Conservation (phyloP, 345 rosid genomes). For the Citrus reticulata region DNA sequence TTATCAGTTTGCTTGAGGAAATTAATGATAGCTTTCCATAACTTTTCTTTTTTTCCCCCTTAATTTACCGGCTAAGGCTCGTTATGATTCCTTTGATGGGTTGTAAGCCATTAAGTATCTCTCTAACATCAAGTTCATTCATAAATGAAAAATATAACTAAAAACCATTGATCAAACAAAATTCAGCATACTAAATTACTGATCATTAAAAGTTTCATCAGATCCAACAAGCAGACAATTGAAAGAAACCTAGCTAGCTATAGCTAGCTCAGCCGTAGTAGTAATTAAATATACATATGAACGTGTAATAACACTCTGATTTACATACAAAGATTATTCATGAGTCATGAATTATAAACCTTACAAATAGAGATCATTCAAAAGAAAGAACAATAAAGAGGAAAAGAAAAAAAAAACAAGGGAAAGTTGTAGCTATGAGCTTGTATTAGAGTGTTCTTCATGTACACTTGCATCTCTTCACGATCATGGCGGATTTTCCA, state of each 20-base stretch:
- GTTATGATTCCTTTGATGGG: no score
- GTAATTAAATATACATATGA: not conserved
- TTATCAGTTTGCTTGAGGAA: no score
- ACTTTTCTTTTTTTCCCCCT: no score
- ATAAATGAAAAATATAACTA: not conserved
- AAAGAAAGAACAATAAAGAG: not conserved
- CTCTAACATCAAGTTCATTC: no score
- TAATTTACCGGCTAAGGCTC: no score
- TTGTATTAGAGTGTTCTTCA: not conserved
- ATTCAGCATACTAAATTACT: not conserved
- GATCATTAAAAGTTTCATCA: not conserved
- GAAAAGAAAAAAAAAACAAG: not conserved
- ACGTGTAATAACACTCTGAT: not conserved
- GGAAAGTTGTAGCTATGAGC: not conserved
- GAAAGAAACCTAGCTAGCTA: not conserved
- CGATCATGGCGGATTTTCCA: not conserved
- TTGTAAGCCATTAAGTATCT: no score
- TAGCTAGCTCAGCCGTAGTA: not conserved
- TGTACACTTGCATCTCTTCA: conserved; percentile 23
- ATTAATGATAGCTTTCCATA: no score
- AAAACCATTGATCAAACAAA: no score
- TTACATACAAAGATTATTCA: conserved; percentile 9
- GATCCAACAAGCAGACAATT: not conserved
- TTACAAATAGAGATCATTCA: not conserved
- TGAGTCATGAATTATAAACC: not conserved